Percentiles rank a stretch among this genome's conserved stretches.
phyloP scores from a whole-genome alignment of 805 yeast species.

The Sugiyamaella qingdaonensis region DNA sequence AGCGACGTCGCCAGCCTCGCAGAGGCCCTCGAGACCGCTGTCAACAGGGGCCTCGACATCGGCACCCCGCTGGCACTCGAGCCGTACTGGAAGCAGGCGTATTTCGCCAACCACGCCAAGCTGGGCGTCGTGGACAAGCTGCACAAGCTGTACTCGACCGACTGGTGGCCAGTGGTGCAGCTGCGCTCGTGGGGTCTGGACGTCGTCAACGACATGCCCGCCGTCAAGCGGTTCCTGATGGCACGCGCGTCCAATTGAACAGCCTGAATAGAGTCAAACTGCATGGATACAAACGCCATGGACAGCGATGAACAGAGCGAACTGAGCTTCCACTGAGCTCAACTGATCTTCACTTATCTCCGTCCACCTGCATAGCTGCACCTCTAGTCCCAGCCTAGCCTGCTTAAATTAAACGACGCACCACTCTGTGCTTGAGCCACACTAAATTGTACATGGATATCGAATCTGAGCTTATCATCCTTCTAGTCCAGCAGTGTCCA shows the following conservation, averaged over 20 bases:
- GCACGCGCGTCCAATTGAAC: constrained; percentile 40
- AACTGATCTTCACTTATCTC: too few species aligned
- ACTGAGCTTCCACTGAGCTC: too few species aligned
- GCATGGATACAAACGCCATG: too few species aligned
- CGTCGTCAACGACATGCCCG: constrained; percentile 55
- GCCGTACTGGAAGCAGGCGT: constrained; percentile 80
- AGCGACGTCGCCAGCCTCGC: constrained; percentile 77
- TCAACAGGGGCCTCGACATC: constrained; percentile 77
- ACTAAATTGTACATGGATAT: too few species aligned
- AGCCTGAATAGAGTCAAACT: too few species aligned
- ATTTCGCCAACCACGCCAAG: constrained; percentile 71
- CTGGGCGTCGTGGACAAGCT: constrained; percentile 88
- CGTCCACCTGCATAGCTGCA: background rate
- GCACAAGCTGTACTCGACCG: constrained; percentile 79
- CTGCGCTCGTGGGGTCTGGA: constrained; percentile 74
- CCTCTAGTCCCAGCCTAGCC: too few species aligned
- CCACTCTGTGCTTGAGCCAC: too few species aligned
- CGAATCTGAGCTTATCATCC: too few species aligned
- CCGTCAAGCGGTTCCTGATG: constrained; percentile 68
- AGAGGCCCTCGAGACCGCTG: constrained; percentile 63
- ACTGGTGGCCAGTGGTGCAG: constrained; percentile 66
- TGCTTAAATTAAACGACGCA: too few species aligned
- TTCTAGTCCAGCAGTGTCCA: too few species aligned
- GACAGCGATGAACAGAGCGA: too few species aligned
- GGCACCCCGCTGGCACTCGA: constrained; percentile 79